These are phyloP conservation scores for Torulaspora pretoriensis DNA, from an alignment of 1,139 yeast species.

Conservation along the genomic window DNA sequence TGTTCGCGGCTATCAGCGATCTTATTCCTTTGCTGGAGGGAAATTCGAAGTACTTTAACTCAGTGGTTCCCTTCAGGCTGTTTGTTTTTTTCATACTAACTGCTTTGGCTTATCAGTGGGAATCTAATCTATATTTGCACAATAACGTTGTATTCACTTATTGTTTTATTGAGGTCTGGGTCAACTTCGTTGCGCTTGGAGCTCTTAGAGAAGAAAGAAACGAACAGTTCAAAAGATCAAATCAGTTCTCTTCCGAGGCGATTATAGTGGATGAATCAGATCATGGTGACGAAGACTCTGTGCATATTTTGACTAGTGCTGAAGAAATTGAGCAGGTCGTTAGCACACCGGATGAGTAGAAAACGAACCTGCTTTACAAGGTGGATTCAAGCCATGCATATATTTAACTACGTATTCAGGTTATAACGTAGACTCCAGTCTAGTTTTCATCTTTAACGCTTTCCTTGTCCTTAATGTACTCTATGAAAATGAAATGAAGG, in stretches of 20 bases:
- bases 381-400: not conserved
- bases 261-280: conserved; percentile 9
- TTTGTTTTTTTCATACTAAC: conserved; percentile 51
- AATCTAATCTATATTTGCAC: conserved; percentile 45
- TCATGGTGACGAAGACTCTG: conserved; percentile 11
- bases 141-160: conserved; percentile 61
- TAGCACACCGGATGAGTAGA: conserved; percentile 2
- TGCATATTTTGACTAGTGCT: conserved; percentile 11
- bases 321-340: conserved; percentile 17
- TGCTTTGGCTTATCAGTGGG: conserved; percentile 36
- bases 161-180: conserved; percentile 67
- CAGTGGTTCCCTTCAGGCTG: conserved; percentile 65
- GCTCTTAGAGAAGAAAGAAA: conserved; percentile 58
- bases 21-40: conserved; percentile 55
- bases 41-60: conserved; percentile 55
- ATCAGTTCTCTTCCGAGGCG: conserved; percentile 18
- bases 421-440: too few relatives aligned
- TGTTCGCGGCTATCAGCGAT: conserved; percentile 48
- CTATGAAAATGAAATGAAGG: conserved; percentile 32
- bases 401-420: not conserved
- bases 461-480: conserved; percentile 20
- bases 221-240: conserved; percentile 28
- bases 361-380: not conserved
- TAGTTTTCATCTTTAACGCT: conserved; percentile 4
- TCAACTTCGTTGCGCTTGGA: conserved; percentile 59